A percentile compares a stretch with the other conserved stretches of the same genome.
These are phyloP conservation scores for Boletus reticuloceps DNA, from an alignment of 768 basidiomycete species.

Conservation along the genomic window DNA sequence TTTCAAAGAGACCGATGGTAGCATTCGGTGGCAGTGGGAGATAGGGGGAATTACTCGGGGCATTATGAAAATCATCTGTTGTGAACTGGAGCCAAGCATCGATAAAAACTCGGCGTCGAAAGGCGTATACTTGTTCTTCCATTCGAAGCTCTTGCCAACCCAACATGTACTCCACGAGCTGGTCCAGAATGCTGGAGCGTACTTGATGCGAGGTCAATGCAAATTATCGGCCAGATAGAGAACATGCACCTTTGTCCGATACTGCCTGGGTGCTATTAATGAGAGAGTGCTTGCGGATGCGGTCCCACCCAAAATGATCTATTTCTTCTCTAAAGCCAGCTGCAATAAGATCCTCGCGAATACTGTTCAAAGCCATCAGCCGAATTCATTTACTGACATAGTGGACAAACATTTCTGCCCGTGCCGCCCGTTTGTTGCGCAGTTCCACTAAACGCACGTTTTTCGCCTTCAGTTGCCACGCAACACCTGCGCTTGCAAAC, in stretches of 20 bases:
- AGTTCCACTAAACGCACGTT: constrained; percentile 17
- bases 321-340: constrained; percentile 27
- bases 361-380: constrained; percentile 15
- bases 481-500: constrained; percentile 27
- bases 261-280: constrained; percentile 25
- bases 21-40: constrained; percentile 29
- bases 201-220: constrained; percentile 17
- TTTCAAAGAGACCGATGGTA: constrained; percentile 21
- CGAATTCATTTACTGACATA: background rate
- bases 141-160: constrained; percentile 30
- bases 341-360: constrained; percentile 15
- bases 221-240: background rate
- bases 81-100: constrained; percentile 27
- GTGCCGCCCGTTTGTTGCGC: constrained; percentile 22
- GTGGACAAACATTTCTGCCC: constrained; percentile 26
- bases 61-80: constrained; percentile 8
- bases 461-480: constrained; percentile 23
- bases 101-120: constrained; percentile 25
- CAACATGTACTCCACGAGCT: constrained; percentile 26
- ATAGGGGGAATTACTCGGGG: constrained; percentile 15
- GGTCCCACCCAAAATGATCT: constrained; percentile 31
- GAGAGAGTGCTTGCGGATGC: constrained; percentile 27
- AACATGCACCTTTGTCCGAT: constrained; percentile 19
- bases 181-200: constrained; percentile 12
- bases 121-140: constrained; percentile 28